These are phyloP conservation scores for Pyrenochaeta sp. DNA, from an alignment of 2,329 filamentous ascomycete species.

Conservation along the genomic window DNA sequence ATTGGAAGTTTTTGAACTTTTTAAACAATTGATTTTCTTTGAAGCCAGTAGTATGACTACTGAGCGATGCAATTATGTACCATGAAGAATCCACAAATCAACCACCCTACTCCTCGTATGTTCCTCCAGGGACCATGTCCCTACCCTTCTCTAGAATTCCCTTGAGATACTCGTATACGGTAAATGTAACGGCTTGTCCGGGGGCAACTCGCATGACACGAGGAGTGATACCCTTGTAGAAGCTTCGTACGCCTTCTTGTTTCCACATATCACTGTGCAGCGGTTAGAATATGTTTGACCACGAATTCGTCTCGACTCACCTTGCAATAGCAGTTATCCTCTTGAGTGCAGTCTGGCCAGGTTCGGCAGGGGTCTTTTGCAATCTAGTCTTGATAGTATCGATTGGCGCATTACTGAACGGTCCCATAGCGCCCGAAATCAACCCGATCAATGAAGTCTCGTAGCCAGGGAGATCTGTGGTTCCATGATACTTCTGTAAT, in stretches of 20 bases:
- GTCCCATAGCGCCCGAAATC: slow-evolving; percentile 92
- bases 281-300: slow-evolving; percentile 1
- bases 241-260: slow-evolving; percentile 91
- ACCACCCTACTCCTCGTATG: slow-evolving; percentile 56
- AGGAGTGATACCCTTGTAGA: slow-evolving; percentile 99
- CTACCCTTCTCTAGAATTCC: slow-evolving; percentile 56
- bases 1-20: too few species aligned
- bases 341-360: slow-evolving; percentile 79
- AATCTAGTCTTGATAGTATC: slow-evolving; percentile 98
- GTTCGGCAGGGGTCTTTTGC: slow-evolving; percentile 85
- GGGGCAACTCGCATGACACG: slow-evolving; percentile 97
- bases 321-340: slow-evolving; percentile 78
- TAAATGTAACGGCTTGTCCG: slow-evolving; percentile 83
- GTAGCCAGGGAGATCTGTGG: slow-evolving; percentile 79
- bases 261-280: slow-evolving; percentile 61
- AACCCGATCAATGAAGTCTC: slow-evolving; percentile 92
- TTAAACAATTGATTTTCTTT: too few species aligned
- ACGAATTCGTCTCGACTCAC: slow-evolving; percentile 40
- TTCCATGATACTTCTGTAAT: slow-evolving; percentile 75
- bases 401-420: slow-evolving; percentile 94
- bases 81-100: not conserved
- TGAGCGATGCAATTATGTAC: too few species aligned
- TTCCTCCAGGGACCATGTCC: slow-evolving; percentile 55
- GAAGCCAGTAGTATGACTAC: too few species aligned
- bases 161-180: slow-evolving; percentile 61